Conservation (phyloP, 345 rosid species). For the Linum lewisii region DNA sequence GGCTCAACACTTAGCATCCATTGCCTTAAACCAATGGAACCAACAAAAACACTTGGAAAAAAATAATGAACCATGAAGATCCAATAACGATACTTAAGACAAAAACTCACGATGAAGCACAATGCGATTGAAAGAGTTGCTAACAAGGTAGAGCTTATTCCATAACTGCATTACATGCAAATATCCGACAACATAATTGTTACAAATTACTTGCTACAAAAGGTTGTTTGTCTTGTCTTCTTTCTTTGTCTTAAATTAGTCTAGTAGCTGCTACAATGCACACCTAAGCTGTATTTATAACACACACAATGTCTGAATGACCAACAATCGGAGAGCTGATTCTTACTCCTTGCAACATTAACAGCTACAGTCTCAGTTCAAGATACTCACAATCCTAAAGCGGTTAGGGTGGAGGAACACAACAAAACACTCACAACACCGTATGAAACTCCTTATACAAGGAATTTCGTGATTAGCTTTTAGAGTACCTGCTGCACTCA, state of each 20-base stretch:
- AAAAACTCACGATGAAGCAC: no score
- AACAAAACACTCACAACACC: constrained; percentile 3
- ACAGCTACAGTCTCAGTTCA: constrained; percentile 17
- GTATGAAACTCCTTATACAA: background rate
- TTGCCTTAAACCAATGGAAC: no score
- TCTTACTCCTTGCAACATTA: constrained; percentile 12
- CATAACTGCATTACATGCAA: no score
- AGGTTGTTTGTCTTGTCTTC: no score
- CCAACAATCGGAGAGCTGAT: constrained; percentile 25
- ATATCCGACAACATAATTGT: no score
- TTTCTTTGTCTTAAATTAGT: background rate
- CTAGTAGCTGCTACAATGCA: constrained; percentile 15
- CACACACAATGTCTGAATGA: constrained; percentile 14
- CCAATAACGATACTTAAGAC: no score
- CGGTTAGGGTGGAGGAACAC: constrained; percentile 15
- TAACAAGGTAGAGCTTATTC: no score
- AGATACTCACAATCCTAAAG: constrained; percentile 8
- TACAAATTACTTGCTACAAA: no score
- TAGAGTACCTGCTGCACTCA: background rate
- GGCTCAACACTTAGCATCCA: no score
- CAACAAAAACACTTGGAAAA: no score
- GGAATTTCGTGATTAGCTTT: constrained; percentile 2
- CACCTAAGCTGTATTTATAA: constrained; percentile 20
- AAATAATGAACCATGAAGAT: no score
- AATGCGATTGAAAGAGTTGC: no score